Evolutionary conservation across 2,329 filamentous ascomycete species (phyloP).

Genomic region (Cordyceps fumosorosea): DNA sequence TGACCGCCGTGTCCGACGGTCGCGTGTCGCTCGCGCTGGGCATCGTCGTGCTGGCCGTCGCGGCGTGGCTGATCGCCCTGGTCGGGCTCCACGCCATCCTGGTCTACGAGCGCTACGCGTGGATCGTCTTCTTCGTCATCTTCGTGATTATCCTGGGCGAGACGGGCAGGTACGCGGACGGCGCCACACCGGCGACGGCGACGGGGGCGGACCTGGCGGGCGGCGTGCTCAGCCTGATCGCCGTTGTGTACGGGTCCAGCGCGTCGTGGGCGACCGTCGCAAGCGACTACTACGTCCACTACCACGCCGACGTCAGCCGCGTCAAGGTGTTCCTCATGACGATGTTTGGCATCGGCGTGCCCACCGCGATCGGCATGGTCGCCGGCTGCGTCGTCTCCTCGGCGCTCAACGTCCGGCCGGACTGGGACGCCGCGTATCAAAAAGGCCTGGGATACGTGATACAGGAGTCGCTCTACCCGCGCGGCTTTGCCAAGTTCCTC

Average conservation of each 20-base stretch:
- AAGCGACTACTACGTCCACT: conserved; percentile 37
- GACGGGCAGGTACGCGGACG: conserved; percentile 34
- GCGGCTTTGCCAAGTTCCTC: conserved; percentile 39
- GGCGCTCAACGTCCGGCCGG: conserved; percentile 30
- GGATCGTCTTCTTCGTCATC: conserved; percentile 40
- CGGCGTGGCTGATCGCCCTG: conserved; percentile 44
- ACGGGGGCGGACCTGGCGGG: conserved; percentile 32
- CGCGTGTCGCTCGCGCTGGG: conserved; percentile 42
- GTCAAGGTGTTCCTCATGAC: conserved; percentile 43
- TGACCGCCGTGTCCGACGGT: conserved; percentile 39
- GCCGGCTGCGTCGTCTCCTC: conserved; percentile 37
- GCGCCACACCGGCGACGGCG: conserved; percentile 25
- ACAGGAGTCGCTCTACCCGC: conserved; percentile 36
- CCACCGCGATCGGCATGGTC: conserved; percentile 43
- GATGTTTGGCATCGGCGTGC: conserved; percentile 39
- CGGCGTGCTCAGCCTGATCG: conserved; percentile 35
- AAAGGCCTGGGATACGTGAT: conserved; percentile 39
- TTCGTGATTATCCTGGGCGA: conserved; percentile 45
- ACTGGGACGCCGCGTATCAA: conserved; percentile 34
- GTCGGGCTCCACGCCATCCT: conserved; percentile 44
- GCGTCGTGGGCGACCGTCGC: conserved; percentile 41
- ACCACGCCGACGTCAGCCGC: conserved; percentile 37
- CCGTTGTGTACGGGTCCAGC: conserved; percentile 41
- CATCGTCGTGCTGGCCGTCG: conserved; percentile 44
- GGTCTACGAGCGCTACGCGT: conserved; percentile 44